Evolutionary conservation across 352 stramenopile species (phyloP).

Genomic region (Phytophthora multivora): DNA sequence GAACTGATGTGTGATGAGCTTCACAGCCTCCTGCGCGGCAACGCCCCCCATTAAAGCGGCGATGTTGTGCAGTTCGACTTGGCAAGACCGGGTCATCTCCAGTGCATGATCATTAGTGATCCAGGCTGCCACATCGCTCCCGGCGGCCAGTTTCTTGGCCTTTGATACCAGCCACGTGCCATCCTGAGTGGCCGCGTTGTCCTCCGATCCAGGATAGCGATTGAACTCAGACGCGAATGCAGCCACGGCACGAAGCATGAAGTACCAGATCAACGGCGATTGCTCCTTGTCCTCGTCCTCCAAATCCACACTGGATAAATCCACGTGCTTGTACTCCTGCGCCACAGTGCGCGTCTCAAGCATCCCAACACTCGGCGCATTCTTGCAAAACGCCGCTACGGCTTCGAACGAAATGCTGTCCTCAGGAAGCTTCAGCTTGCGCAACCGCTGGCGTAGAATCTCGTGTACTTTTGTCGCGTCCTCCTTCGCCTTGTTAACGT

Average conservation of each 20-base stretch:
- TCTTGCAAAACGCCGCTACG: slow-evolving; percentile 93
- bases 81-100: slow-evolving; percentile 93
- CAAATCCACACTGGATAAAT: slow-evolving; percentile 71
- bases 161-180: slow-evolving; percentile 62
- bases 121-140: slow-evolving; percentile 45
- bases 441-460: slow-evolving; percentile 42
- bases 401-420: slow-evolving; percentile 65
- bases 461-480: slow-evolving; percentile 55
- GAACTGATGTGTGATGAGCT: slow-evolving; percentile 98
- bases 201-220: slow-evolving; percentile 85
- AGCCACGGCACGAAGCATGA: slow-evolving; percentile 87
- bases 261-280: slow-evolving; percentile 96
- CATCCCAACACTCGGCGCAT: slow-evolving; percentile 87
- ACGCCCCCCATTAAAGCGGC: slow-evolving; percentile 96
- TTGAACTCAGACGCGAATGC: slow-evolving; percentile 53
- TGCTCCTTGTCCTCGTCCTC: slow-evolving; percentile 84
- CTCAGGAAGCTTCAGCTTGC: slow-evolving; percentile 26
- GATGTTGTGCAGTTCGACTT: slow-evolving; percentile 94
- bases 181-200: slow-evolving; percentile 59
- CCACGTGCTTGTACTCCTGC: slow-evolving; percentile 80
- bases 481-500: slow-evolving; percentile 88
- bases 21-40: slow-evolving; percentile 97
- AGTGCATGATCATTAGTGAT: slow-evolving; percentile 78
- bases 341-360: slow-evolving; percentile 80
- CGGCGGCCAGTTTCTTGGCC: slow-evolving; percentile 45